phyloP scores from a whole-genome alignment of 495 filamentous ascomycete species.

The Neurospora sp. region DNA sequence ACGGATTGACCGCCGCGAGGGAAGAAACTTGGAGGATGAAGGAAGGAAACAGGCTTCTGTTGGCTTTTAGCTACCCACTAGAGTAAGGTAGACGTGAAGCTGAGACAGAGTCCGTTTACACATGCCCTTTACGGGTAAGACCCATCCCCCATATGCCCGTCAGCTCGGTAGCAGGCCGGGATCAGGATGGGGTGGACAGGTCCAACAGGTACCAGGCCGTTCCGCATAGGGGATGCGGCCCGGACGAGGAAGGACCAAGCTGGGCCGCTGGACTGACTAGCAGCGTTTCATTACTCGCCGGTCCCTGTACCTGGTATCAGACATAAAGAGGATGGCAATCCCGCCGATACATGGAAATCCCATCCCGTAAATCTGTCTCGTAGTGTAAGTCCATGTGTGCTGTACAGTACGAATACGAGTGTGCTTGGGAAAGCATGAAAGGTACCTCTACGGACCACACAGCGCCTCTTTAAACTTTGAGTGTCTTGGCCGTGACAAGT shows the following conservation, averaged over 20 bases:
- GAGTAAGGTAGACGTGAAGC: not conserved
- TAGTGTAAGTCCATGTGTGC: not conserved
- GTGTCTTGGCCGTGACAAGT: not conserved
- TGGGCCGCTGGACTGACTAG: not conserved
- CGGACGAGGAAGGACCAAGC: not conserved
- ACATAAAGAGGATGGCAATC: not conserved
- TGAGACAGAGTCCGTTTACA: not conserved
- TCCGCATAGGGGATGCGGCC: not conserved
- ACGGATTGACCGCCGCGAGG: slow-evolving; percentile 10
- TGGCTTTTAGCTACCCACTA: not conserved
- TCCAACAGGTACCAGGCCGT: not conserved
- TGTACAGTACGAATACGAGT: not conserved
- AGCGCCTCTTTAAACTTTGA: not conserved
- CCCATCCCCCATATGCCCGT: not conserved
- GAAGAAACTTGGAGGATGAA: not conserved
- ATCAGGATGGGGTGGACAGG: not conserved
- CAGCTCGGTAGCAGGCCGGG: not conserved
- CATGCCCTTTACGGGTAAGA: not conserved
- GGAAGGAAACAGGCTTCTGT: not conserved
- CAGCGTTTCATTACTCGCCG: not conserved
- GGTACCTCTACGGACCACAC: not conserved
- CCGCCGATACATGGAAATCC: not conserved
- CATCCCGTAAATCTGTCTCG: not conserved
- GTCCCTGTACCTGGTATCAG: not conserved
- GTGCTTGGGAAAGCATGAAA: not conserved